Conservation (phyloP, 495 filamentous ascomycete genomes). For the Penicillium paxilli region DNA sequence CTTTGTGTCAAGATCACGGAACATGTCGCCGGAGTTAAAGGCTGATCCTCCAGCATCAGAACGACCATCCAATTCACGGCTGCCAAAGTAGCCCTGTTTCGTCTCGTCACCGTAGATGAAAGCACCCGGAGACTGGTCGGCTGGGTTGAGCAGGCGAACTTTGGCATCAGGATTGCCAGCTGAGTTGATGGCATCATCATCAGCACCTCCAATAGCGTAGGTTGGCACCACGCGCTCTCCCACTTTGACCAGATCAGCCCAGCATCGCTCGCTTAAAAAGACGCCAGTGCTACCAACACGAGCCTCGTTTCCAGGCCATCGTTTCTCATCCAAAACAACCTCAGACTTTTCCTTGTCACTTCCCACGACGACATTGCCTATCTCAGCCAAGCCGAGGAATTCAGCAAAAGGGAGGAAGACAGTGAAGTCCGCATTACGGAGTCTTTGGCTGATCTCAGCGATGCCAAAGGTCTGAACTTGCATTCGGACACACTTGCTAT, state of each 20-base stretch:
- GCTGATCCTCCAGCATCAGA: conserved; percentile 90
- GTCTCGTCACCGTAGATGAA: conserved; percentile 71
- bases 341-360: conserved; percentile 93
- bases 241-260: conserved; percentile 82
- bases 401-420: conserved; percentile 95
- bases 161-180: conserved; percentile 64
- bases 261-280: conserved; percentile 93
- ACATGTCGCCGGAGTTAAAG: conserved; percentile 92
- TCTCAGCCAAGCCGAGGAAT: conserved; percentile 85
- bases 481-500: conserved; percentile 94
- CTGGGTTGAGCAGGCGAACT: conserved; percentile 63
- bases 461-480: conserved; percentile 96
- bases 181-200: conserved; percentile 42
- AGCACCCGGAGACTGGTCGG: conserved; percentile 58
- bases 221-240: conserved; percentile 63
- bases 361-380: conserved; percentile 79
- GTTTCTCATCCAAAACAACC: conserved; percentile 80
- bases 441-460: conserved; percentile 90
- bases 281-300: conserved; percentile 88
- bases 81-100: conserved; percentile 77
- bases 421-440: conserved; percentile 92
- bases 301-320: conserved; percentile 91
- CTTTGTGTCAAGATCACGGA: conserved; percentile 90
- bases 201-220: conserved; percentile 52
- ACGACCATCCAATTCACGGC: conserved; percentile 76